Evolutionary conservation across 192 early-diverging fungal species (phyloP).

Genomic region (Coemansia sp.): DNA sequence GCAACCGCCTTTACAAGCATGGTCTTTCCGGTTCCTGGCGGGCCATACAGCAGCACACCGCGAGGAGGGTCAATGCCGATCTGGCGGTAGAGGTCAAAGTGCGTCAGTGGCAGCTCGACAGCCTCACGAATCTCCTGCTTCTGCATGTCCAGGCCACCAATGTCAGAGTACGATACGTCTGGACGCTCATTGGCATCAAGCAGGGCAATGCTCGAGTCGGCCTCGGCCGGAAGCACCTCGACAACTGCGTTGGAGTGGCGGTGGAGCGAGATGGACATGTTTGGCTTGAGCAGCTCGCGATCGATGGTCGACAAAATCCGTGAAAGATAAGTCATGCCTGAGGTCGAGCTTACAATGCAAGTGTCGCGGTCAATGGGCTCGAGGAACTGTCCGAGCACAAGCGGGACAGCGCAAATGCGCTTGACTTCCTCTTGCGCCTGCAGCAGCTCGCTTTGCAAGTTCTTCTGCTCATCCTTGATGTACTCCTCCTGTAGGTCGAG

Average conservation of each 20-base stretch:
- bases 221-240: constrained; percentile 97
- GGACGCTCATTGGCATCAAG: constrained; percentile 84
- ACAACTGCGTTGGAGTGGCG: constrained; percentile 96
- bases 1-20: constrained; percentile 97
- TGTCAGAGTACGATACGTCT: constrained; percentile 96
- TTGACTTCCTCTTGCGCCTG: constrained; percentile 98
- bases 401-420: constrained; percentile 95
- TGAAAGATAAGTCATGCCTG: constrained; percentile 88
- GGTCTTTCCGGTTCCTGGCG: constrained; percentile 93
- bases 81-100: constrained; percentile 95
- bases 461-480: constrained; percentile 99
- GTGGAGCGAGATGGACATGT: constrained; percentile 90
- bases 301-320: constrained; percentile 96
- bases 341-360: constrained; percentile 92
- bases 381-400: constrained; percentile 98
- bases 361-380: constrained; percentile 97
- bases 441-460: constrained; percentile 90
- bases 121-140: constrained; percentile 98
- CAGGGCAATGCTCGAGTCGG: constrained; percentile 87
- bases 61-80: constrained; percentile 99
- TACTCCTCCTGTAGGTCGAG: constrained; percentile 97
- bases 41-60: constrained; percentile 94
- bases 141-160: constrained; percentile 95
- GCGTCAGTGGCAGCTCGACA: constrained; percentile 94
- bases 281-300: constrained; percentile 94